Conservation (phyloP, 2,329 filamentous ascomycete species). For the Epichloe sp. region DNA sequence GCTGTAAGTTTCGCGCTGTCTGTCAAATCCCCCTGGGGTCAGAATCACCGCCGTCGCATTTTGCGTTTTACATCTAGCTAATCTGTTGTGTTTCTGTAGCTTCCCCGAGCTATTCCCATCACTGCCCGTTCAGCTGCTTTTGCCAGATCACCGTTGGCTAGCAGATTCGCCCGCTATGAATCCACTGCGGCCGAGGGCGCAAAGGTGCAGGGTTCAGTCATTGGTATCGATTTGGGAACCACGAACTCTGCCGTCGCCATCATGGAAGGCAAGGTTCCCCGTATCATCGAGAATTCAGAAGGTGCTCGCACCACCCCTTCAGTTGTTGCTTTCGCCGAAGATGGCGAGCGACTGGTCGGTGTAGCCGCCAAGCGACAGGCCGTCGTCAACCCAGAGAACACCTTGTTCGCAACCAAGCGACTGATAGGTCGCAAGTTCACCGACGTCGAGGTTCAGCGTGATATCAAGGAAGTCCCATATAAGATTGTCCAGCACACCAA, state of each 20-base stretch:
- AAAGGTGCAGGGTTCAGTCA: constrained; percentile 91
- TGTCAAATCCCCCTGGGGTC: not conserved
- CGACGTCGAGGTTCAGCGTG: constrained; percentile 85
- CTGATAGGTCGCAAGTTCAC: constrained; percentile 96
- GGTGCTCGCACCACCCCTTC: constrained; percentile 55
- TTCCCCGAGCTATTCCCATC: constrained; percentile 63
- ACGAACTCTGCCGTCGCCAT: constrained; percentile 96
- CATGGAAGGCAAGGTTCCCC: constrained; percentile 88
- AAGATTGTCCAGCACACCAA: constrained; percentile 97
- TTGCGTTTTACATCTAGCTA: constrained; percentile 8
- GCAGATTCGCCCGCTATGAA: constrained; percentile 67
- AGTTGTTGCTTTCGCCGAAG: constrained; percentile 88
- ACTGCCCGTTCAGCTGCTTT: constrained; percentile 54
- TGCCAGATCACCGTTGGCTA: constrained; percentile 56
- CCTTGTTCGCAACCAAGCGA: constrained; percentile 95
- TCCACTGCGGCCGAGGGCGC: constrained; percentile 43
- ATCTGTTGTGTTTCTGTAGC: constrained; percentile 30
- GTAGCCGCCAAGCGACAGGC: constrained; percentile 96
- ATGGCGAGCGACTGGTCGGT: constrained; percentile 92
- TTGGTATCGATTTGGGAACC: constrained; percentile 96
- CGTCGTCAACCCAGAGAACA: constrained; percentile 97
- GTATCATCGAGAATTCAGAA: constrained; percentile 97
- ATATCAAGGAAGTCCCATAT: constrained; percentile 95
- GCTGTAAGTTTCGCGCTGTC: constrained; percentile 43
- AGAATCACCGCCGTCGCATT: not conserved